These are phyloP conservation scores for Herpetospermum pedunculosum DNA, from an alignment of 306 rosid species.

Conservation along the genomic window DNA sequence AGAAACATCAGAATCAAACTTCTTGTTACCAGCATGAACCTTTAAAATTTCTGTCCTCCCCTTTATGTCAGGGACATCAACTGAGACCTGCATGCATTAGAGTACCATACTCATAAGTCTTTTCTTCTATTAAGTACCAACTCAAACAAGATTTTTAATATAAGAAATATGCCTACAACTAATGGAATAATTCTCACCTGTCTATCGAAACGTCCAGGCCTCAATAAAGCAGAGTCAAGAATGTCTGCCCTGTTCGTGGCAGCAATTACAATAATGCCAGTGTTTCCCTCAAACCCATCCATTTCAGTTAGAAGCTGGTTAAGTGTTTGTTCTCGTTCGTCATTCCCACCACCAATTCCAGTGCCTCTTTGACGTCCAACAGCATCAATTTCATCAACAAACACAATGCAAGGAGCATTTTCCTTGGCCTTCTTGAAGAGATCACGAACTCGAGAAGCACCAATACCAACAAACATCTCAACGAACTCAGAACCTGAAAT, in stretches of 20 bases:
- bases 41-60: constrained; percentile 93
- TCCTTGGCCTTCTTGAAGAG: constrained; percentile 98
- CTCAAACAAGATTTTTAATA: not conserved
- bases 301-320: constrained; percentile 98
- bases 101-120: constrained; percentile 9
- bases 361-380: constrained; percentile 97
- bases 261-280: constrained; percentile 91
- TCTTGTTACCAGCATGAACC: constrained; percentile 89
- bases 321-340: constrained; percentile 96
- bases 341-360: constrained; percentile 98
- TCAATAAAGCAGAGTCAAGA: constrained; percentile 86
- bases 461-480: constrained; percentile 99
- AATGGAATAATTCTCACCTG: constrained; percentile 34
- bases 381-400: constrained; percentile 97
- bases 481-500: constrained; percentile 98
- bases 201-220: constrained; percentile 95
- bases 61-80: constrained; percentile 88
- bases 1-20: constrained; percentile 75
- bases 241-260: constrained; percentile 99
- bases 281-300: constrained; percentile 98
- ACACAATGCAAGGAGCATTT: constrained; percentile 98
- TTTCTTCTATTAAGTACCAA: not conserved
- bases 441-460: constrained; percentile 97
- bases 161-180: not conserved
- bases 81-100: constrained; percentile 62